Evolutionary conservation across 768 basidiomycete genomes (phyloP), one percentile per base, ranked within the genome.

Genomic region (Agrocybe praecox): DNA sequence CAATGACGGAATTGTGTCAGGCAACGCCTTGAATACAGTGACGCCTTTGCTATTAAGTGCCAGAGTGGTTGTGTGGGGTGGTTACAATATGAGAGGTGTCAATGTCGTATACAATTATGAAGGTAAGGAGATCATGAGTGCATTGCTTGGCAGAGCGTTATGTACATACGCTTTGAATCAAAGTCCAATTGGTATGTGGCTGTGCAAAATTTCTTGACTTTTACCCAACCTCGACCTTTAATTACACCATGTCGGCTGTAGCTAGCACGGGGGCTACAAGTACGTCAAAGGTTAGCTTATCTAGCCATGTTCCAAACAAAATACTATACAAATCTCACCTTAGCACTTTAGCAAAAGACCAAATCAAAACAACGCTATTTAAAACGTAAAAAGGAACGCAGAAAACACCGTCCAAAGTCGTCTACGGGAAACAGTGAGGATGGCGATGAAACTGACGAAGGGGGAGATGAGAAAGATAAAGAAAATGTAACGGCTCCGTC

Each of bases 301-400:
- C 12, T 40, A 40, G 14, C n/a, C 36, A 15, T 40, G 5, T n/a
- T 40, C 6, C 14, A 40, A 6, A 5, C 3, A 40, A 40, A 14
- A 40, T 6, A 14, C n/a, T 56, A 50, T 46, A 60, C 56, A 58
- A 57, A 52, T 58, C 61, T 62, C 32, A 58, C 50, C 52, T 18
- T 44, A 62, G 61, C 54, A 47, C 32, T 34, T 32, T 56, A 72
- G 69, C 57, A 57, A 50, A 72, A 69, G 63, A 69, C 70, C 1
- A 69, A 69, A 55, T 66, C 70, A 11, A 72, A 72, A 47, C 61
- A 67, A 50, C 60, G 70, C 18, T 72, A 72, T 46, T 56, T 72
- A 21, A 69, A 67, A 43, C 62, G 64, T 43, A 72, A 72, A 62
- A 72, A 67, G 46, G 70, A 70, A 54, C 62, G 67, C n/a, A 62